A percentile compares a stretch with the other conserved stretches of the same genome.
phyloP scores from a whole-genome alignment of 331 rosid species.

The Cydonia oblonga region DNA sequence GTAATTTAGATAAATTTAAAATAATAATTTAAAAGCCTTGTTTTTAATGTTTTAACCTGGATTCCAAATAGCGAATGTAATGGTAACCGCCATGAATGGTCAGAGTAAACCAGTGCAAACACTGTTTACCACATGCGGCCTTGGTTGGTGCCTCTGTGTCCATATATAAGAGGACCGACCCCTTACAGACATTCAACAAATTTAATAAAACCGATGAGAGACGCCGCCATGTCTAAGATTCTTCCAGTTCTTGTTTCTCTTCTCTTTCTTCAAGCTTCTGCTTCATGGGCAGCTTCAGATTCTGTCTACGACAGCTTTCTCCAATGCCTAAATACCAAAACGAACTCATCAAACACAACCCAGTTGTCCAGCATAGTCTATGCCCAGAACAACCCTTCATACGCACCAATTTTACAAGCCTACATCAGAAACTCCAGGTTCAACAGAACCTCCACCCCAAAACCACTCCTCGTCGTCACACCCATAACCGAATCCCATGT shows the following conservation, averaged over 20 bases:
- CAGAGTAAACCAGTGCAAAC: too few relatives aligned
- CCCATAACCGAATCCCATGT: slow-evolving; percentile 40
- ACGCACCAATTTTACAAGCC: slow-evolving; percentile 27
- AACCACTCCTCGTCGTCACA: slow-evolving; percentile 52
- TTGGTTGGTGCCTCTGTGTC: background rate
- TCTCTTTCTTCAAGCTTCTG: slow-evolving; percentile 18
- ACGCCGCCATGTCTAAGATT: background rate
- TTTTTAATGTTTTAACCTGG: background rate
- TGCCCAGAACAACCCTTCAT: slow-evolving; percentile 30
- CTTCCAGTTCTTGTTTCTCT: slow-evolving; percentile 9
- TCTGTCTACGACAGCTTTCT: slow-evolving; percentile 28
- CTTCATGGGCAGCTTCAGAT: slow-evolving; percentile 5
- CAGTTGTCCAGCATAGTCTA: slow-evolving; percentile 24
- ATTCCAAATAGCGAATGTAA: too few relatives aligned
- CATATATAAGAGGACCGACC: background rate
- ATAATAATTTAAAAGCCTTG: too few relatives aligned
- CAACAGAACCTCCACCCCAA: slow-evolving; percentile 37
- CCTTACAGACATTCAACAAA: background rate
- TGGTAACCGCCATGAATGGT: background rate
- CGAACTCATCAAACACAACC: slow-evolving; percentile 7
- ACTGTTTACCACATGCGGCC: background rate
- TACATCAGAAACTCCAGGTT: slow-evolving; percentile 49
- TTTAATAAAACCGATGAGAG: background rate
- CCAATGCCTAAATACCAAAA: slow-evolving; percentile 31
- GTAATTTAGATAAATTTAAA: too few relatives aligned